Evolutionary conservation across 305 asterid species (phyloP).

Genomic region (Fraxinus baroniana): DNA sequence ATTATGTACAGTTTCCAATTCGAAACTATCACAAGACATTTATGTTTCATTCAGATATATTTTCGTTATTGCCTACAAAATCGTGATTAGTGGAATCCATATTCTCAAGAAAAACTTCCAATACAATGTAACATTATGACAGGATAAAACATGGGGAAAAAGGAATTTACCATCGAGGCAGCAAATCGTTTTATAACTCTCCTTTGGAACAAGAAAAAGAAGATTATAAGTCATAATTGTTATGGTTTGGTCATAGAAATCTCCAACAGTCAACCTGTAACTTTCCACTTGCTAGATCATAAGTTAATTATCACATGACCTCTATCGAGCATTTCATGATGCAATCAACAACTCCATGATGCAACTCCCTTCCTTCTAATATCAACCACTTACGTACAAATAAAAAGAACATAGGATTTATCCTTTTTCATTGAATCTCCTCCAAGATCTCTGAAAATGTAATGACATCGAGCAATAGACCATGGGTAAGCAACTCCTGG

Average conservation of each 20-base stretch:
- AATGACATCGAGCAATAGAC: constrained; percentile 56
- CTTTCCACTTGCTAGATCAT: constrained; percentile 54
- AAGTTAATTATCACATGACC: constrained; percentile 62
- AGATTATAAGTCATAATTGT: constrained; percentile 7
- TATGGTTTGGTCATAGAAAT: constrained; percentile 7
- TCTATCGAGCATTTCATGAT: constrained; percentile 77
- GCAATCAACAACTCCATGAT: constrained; percentile 75
- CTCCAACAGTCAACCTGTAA: constrained; percentile 23
- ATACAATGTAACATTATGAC: background rate
- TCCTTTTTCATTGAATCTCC: constrained; percentile 49
- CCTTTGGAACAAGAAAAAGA: constrained; percentile 5
- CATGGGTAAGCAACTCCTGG: constrained; percentile 64
- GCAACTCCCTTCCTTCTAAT: constrained; percentile 68
- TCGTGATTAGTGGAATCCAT: background rate
- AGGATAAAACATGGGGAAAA: background rate
- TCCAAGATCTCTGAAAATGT: constrained; percentile 55
- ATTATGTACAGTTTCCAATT: background rate
- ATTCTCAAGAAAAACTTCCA: background rate
- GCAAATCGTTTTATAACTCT: background rate
- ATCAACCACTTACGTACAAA: constrained; percentile 57
- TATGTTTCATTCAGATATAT: background rate
- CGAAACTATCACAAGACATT: background rate
- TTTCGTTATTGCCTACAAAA: background rate
- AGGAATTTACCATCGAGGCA: background rate
- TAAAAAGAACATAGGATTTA: constrained; percentile 58